Evolutionary conservation across 179 eudicot genomes (phyloP), one percentile per base, ranked within the genome.

Genomic region (Silene noctiflora): DNA sequence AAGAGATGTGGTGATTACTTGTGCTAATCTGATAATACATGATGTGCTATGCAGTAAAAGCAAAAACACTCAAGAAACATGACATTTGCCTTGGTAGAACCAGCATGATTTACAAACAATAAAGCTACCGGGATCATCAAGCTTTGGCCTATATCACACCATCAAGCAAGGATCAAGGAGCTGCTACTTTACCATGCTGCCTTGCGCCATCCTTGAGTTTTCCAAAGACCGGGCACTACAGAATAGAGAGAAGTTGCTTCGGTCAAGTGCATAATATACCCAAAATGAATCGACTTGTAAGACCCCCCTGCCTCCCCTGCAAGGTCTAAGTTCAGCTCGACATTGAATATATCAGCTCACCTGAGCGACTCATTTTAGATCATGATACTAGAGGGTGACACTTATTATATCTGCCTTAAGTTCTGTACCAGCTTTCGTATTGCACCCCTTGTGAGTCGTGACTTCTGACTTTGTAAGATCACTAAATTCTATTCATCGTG

Each of bases 41-140:
- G 55, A 27, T 44, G n/a, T 69, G 60, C 20, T 24, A 16, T 71
- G 62, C 74, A 71, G 74, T 48, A 53, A 71, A 71, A 71, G 44
- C 24, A 48, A 2, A 48, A 48, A 48, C 61, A 53, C 42, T 24
- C 42, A 24, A 51, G 62, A 71, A 25, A 24, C 1, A 27, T 71
- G 62, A 71, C 62, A 53, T 71, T 24, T 71, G 21, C 62, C 42
- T 53, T 24, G 0, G 19, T 20, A n/a, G 61, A 53, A 71, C 6
- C 25, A 39, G 20, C 6, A 16, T n/a, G 4, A 27, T 13, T 39
- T 51, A 53, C 62, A 71, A 51, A 60, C 25, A 13, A 71, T 67
- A 10, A 67, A 33, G 27, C 70, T 67, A 67, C 71, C 35, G 17
- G 16, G 17, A 14, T 69, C 59, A 29, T 25, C 6, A 71, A 19